These are phyloP conservation scores for Trichoderma hamatum DNA, from an alignment of 2,329 filamentous ascomycete genomes.

Conservation along the genomic window DNA sequence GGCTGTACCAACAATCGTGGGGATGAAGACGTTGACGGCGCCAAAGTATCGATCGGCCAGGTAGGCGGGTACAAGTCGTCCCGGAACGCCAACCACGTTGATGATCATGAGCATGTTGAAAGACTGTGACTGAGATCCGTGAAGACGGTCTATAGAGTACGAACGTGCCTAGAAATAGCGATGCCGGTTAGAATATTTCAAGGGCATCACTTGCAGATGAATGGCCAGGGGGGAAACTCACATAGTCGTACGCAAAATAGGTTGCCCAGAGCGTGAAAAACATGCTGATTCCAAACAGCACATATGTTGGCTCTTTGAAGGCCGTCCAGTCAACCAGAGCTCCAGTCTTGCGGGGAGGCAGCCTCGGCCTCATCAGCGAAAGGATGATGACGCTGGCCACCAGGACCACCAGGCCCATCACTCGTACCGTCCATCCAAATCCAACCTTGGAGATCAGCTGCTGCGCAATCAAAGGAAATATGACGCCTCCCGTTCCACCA, in stretches of 20 bases:
- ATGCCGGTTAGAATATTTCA: background rate
- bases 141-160: constrained; percentile 46
- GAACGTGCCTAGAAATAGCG: constrained; percentile 41
- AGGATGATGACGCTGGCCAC: constrained; percentile 46
- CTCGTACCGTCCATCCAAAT: constrained; percentile 66
- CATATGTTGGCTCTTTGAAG: constrained; percentile 53
- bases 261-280: constrained; percentile 52
- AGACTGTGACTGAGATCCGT: constrained; percentile 52
- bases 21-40: constrained; percentile 58
- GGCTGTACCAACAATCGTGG: constrained; percentile 51
- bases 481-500: constrained; percentile 62
- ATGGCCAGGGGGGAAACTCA: constrained; percentile 31
- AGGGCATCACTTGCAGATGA: rapidly evolving
- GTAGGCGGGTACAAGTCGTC: constrained; percentile 57
- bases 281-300: constrained; percentile 40
- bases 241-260: constrained; percentile 55
- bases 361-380: constrained; percentile 49
- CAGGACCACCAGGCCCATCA: constrained; percentile 63
- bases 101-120: constrained; percentile 62
- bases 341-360: constrained; percentile 53
- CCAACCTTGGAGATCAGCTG: constrained; percentile 62
- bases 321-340: constrained; percentile 54
- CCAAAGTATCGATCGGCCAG: constrained; percentile 59
- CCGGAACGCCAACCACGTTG: constrained; percentile 60
- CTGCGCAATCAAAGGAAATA: constrained; percentile 62